Evolutionary conservation across 179 eudicot species (phyloP), one percentile per base, ranked within the genome.

Genomic region (Carnegiea gigantea): DNA sequence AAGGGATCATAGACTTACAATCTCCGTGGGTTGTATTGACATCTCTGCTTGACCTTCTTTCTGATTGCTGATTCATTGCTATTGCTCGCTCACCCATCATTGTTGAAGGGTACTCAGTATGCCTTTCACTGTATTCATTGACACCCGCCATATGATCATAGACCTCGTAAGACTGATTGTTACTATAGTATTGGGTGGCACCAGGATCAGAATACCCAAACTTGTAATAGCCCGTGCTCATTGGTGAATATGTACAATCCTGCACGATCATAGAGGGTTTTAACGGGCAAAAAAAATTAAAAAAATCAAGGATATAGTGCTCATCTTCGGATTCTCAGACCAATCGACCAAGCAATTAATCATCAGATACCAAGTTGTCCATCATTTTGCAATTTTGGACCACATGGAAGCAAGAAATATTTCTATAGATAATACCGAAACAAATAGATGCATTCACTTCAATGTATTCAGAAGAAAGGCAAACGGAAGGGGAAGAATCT

Each of bases 121-220:
- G 86, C 77, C 91, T 88, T 82, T 82, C 77, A 33, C 83, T 77
- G 76, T 89, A 91, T 68, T 89, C 93, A 81, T 90, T 85, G 14
- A 82, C 75, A 68, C 80, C 83, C 38, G 84, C 82, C 59, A 79
- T 71, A 71, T 83, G 88, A 79, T 88, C 92, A 74, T 82, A 84
- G 54, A 84, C 88, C 71, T 82, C 85, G 84, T 86, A 91, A 73
- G 88, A 82, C 60, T 88, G 84, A 70, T 84, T 82, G 82, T 88
- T 89, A 81, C 82, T 89, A 85, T 89, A 92, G 83, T 89, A 93
- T 13, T 95, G 90, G 79, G 89, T 79, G 82, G 85, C 85, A 77
- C 92, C 91, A 12, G 92, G 90, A 48, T 91, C 98, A 70, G 89
- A 88, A 80, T 87, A 89, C 54, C 92, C 97, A 84, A 88, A 93